Percentiles rank a stretch among this genome's conserved stretches.
phyloP scores from a whole-genome alignment of 2,329 filamentous ascomycete genomes.

The Thelonectria rubi region DNA sequence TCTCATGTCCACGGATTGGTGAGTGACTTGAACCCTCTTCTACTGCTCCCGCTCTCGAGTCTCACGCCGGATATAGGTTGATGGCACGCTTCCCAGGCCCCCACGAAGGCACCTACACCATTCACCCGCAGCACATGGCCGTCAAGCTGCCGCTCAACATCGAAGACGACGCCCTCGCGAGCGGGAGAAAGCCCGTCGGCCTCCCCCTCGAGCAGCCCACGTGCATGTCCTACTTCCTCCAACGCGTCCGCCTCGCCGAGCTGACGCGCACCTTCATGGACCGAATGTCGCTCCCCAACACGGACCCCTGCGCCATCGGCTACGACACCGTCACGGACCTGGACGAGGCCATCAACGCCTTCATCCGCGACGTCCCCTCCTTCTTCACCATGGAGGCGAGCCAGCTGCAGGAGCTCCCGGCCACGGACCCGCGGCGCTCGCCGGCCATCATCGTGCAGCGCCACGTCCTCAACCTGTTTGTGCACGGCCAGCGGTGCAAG shows the following conservation, averaged over 20 bases:
- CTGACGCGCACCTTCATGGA: slow-evolving; percentile 49
- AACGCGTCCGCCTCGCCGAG: slow-evolving; percentile 51
- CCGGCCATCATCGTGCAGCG: slow-evolving; percentile 44
- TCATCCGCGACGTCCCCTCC: slow-evolving; percentile 42
- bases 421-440: slow-evolving; percentile 35
- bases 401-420: slow-evolving; percentile 33
- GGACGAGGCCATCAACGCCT: slow-evolving; percentile 43
- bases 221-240: slow-evolving; percentile 49
- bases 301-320: slow-evolving; percentile 44
- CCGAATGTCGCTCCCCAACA: slow-evolving; percentile 37
- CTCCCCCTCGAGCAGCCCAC: slow-evolving; percentile 47
- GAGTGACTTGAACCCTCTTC: slow-evolving; percentile 11
- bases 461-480: slow-evolving; percentile 46
- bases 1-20: slow-evolving; percentile 53
- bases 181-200: slow-evolving; percentile 41
- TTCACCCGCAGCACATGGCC: slow-evolving; percentile 52
- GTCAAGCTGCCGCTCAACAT: slow-evolving; percentile 51
- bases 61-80: slow-evolving; percentile 45
- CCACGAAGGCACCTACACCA: slow-evolving; percentile 47
- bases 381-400: slow-evolving; percentile 41
- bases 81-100: slow-evolving; percentile 48
- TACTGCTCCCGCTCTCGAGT: background rate
- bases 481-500: slow-evolving; percentile 48
- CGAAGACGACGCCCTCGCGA: slow-evolving; percentile 49
- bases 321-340: slow-evolving; percentile 47